A percentile compares a stretch with the other conserved stretches of the same genome.
Conservation (phyloP, 257 asterid species). For the Petrea volubilis region DNA sequence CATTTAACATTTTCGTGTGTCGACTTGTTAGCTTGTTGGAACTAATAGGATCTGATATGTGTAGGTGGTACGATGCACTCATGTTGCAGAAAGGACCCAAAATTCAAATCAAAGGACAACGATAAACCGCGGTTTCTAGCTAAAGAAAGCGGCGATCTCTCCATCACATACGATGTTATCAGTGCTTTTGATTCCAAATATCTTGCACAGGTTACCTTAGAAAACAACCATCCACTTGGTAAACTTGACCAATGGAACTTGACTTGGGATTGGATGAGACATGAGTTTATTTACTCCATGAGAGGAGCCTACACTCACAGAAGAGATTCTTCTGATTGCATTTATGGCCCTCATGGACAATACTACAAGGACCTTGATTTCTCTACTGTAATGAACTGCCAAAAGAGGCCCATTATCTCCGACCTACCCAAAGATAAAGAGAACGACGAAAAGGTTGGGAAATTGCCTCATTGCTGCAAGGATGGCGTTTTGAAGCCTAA, state of each 20-base stretch:
- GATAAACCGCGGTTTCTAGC: conserved; percentile 40
- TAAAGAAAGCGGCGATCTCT: conserved; percentile 50
- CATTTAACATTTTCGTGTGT: no score
- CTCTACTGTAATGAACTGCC: conserved; percentile 48
- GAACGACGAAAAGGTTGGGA: conserved; percentile 58
- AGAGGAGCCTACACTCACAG: conserved; percentile 57
- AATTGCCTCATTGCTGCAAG: conserved; percentile 56
- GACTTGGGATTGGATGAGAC: conserved; percentile 75
- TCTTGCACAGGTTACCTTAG: conserved; percentile 59
- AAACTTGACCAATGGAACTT: conserved; percentile 73
- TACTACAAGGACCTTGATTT: conserved; percentile 52
- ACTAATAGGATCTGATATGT: not conserved
- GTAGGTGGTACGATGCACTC: conserved; percentile 46
- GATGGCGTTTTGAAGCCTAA: conserved; percentile 52
- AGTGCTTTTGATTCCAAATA: conserved; percentile 43
- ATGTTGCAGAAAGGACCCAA: conserved; percentile 60
- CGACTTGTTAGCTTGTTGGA: not conserved
- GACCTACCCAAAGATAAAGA: conserved; percentile 55
- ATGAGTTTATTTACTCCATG: conserved; percentile 61
- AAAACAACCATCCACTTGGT: conserved; percentile 57
- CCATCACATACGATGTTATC: conserved; percentile 52
- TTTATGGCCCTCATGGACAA: conserved; percentile 63
- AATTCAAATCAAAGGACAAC: conserved; percentile 40
- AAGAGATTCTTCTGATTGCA: conserved; percentile 53
- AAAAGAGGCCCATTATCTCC: conserved; percentile 46